These are phyloP conservation scores for Cucurbitaria berberidis DNA, from an alignment of 2,329 filamentous ascomycete genomes.

Conservation along the genomic window DNA sequence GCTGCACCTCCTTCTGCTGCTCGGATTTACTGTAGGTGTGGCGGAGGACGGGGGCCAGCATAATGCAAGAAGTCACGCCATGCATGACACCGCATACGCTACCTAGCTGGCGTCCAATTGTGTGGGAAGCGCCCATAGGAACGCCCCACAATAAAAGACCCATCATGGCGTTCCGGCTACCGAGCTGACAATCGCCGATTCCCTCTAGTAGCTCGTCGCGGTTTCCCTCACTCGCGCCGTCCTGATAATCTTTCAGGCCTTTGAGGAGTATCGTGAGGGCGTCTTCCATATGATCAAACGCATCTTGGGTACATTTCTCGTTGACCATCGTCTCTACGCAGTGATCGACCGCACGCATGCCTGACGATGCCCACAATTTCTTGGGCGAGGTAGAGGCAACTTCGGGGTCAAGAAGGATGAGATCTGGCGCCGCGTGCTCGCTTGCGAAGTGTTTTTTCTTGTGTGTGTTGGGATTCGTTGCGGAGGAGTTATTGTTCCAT, in stretches of 20 bases:
- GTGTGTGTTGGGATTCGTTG: slow-evolving; percentile 22
- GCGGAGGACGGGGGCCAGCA: slow-evolving; percentile 26
- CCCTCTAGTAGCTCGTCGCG: slow-evolving; percentile 22
- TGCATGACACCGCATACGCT: slow-evolving; percentile 29
- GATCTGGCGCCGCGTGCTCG: slow-evolving; percentile 21
- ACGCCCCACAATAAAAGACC: slow-evolving; percentile 22
- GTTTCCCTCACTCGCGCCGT: slow-evolving; percentile 18
- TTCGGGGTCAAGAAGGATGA: slow-evolving; percentile 31
- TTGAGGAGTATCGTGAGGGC: slow-evolving; percentile 26
- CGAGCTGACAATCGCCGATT: slow-evolving; percentile 28
- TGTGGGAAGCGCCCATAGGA: slow-evolving; percentile 29
- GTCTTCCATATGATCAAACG: slow-evolving; percentile 25
- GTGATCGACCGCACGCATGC: slow-evolving; percentile 38
- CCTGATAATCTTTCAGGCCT: slow-evolving; percentile 25
- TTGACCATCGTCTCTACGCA: slow-evolving; percentile 37
- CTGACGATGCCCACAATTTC: slow-evolving; percentile 35
- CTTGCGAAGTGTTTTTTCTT: slow-evolving; percentile 37
- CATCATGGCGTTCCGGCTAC: slow-evolving; percentile 29
- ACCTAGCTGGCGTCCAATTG: slow-evolving; percentile 31
- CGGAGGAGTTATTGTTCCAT: slow-evolving; percentile 30
- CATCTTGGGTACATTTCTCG: slow-evolving; percentile 15
- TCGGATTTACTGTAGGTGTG: slow-evolving; percentile 18
- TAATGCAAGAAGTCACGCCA: slow-evolving; percentile 29
- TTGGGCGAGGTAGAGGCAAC: slow-evolving; percentile 31
- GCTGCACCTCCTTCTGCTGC: slow-evolving; percentile 14